Evolutionary conservation across 805 yeast species (phyloP), one percentile per base, ranked within the genome.

Genomic region (Saccharomycopsis sp.): DNA sequence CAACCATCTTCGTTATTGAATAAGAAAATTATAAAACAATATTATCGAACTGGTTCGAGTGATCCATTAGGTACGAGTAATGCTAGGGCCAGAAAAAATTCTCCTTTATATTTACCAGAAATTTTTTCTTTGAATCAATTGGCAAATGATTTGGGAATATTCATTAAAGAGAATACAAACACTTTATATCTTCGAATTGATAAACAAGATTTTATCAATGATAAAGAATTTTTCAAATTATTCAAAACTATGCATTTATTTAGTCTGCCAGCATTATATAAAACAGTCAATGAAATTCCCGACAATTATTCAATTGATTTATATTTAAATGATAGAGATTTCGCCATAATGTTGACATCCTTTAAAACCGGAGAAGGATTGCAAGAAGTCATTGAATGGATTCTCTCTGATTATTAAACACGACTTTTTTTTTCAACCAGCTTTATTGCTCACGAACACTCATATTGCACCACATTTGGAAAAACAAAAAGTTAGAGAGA

Each of bases 291-390:
- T 12, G 41, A 31, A 4, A 17, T 41, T 15, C 40, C 44, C 5
- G 5, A n/a, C 3, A 19, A 26, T n/a, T 35, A 18, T 27, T 3
- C 26, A 13, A 21, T n/a, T 19, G 32, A 35, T 5, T 5, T 39
- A 5, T 5, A 9, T 21, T 21, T 42, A 15, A 33, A 39, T n/a
- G 31, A 28, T 18, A 37, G 42, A 21, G 46, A 42, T 21, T 34
- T 39, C 18, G 46, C 30, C 8, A 28, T 42, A 18, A 28, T 42
- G 21, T 39, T 42, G 14, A 21, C 37, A 2, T 34, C 39, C 17
- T 26, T 28, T 1, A 42, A 42, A 26, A 31, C 41, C 4, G 38
- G 35, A 8, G 37, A 30, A 13, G 46, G 42, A 5, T 8, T 39
- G 13, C 14, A n/a, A 5, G 40, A 39, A 9, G 23, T 34, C 10